Percentiles rank a stretch among this genome's conserved stretches.
phyloP scores from a whole-genome alignment of 345 rosid genomes.

The Linum lewisii region DNA sequence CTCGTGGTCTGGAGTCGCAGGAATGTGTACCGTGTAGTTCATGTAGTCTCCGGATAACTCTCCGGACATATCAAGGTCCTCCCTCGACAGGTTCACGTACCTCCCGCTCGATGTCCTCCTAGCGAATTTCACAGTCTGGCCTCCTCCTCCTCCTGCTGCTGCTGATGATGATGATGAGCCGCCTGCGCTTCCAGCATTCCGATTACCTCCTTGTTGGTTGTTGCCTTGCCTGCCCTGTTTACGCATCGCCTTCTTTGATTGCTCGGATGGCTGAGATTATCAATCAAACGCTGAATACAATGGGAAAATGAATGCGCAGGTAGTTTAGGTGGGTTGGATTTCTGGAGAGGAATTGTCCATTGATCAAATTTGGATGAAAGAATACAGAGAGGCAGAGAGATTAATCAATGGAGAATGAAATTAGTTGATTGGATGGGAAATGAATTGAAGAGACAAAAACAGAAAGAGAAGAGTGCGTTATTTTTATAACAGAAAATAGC shows the following conservation, averaged over 20 bases:
- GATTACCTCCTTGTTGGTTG: constrained; percentile 9
- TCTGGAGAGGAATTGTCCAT: background rate
- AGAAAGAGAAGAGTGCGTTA: too few species aligned
- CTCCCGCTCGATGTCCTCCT: constrained; percentile 89
- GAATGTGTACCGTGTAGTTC: constrained; percentile 91
- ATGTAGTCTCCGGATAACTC: constrained; percentile 70
- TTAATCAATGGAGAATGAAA: background rate
- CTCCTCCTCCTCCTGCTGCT: constrained; percentile 16
- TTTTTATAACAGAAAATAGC: too few species aligned
- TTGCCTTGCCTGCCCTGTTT: constrained; percentile 35
- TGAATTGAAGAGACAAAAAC: too few species aligned
- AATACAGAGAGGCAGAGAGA: too few species aligned
- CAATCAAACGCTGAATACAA: too few species aligned
- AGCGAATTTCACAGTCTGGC: constrained; percentile 84
- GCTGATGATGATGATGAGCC: too few species aligned
- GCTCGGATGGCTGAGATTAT: constrained; percentile 38
- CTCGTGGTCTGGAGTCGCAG: constrained; percentile 87
- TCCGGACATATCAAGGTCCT: constrained; percentile 75
- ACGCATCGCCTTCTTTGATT: constrained; percentile 51
- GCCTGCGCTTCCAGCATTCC: background rate
- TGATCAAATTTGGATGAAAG: background rate
- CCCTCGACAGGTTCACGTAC: constrained; percentile 77
- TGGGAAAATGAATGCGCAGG: too few species aligned
- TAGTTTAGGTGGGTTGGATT: background rate
- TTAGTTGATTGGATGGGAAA: background rate